These are phyloP conservation scores for Boletus tylopilopsis DNA, from an alignment of 768 basidiomycete genomes.

Conservation along the genomic window DNA sequence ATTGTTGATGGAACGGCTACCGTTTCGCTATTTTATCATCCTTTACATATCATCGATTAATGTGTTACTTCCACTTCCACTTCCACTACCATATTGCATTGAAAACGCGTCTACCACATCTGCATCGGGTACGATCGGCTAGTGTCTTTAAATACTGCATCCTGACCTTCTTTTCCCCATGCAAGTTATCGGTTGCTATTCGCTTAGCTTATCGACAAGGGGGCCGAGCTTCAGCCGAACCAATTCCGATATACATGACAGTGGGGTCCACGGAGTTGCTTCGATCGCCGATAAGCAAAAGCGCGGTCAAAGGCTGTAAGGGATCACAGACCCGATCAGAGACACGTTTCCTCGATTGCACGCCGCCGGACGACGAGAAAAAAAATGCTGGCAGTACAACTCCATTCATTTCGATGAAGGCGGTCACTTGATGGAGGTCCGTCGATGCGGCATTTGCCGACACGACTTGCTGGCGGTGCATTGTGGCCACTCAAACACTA, in stretches of 20 bases:
- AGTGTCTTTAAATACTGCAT: too few species aligned
- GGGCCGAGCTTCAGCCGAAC: too few species aligned
- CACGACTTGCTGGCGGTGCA: not conserved
- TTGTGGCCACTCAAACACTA: not conserved
- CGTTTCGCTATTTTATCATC: not conserved
- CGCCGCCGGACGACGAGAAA: not conserved
- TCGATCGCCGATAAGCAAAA: not conserved
- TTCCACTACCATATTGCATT: not conserved
- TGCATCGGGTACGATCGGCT: too few species aligned
- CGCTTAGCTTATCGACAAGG: too few species aligned
- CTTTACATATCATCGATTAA: not conserved
- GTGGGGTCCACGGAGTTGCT: not conserved
- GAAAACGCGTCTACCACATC: slow-evolving; percentile 2
- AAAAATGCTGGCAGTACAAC: not conserved
- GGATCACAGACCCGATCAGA: too few species aligned
- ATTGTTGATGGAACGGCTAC: too few species aligned
- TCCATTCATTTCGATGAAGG: not conserved
- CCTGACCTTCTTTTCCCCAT: too few species aligned
- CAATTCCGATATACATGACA: too few species aligned
- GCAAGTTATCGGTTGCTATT: too few species aligned
- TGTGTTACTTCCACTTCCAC: not conserved
- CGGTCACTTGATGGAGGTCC: too few species aligned
- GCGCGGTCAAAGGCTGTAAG: not conserved
- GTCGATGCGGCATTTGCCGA: not conserved
- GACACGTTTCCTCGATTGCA: too few species aligned